Conservation (phyloP, 2,329 filamentous ascomycete genomes). For the Myrmaecium sp. region DNA sequence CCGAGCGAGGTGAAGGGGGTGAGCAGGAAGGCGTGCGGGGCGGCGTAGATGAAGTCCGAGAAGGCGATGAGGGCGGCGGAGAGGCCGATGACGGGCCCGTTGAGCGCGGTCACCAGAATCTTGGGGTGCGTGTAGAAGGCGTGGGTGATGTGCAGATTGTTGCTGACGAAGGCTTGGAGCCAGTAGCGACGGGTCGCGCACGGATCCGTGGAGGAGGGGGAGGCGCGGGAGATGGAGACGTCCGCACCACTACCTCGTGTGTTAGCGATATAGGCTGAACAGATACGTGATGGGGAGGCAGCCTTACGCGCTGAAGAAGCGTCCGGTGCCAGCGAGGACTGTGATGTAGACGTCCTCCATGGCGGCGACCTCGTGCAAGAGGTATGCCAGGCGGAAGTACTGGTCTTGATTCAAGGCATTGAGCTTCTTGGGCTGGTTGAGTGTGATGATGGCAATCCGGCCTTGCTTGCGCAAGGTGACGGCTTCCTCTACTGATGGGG, state of each 20-base stretch:
- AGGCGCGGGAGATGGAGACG: constrained; percentile 39
- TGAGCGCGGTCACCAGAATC: constrained; percentile 78
- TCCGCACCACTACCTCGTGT: constrained; percentile 51
- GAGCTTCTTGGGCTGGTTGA: constrained; percentile 74
- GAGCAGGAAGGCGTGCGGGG: constrained; percentile 66
- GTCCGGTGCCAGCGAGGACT: constrained; percentile 64
- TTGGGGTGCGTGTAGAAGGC: constrained; percentile 90
- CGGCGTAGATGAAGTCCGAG: constrained; percentile 83
- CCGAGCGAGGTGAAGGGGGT: constrained; percentile 85
- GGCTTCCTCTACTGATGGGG: constrained; percentile 26
- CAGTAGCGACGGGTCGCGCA: constrained; percentile 35
- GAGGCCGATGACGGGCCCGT: constrained; percentile 80
- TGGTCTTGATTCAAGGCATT: constrained; percentile 57
- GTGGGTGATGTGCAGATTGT: constrained; percentile 79
- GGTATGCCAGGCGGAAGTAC: constrained; percentile 62
- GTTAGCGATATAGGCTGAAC: neutral
- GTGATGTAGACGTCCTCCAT: constrained; percentile 74
- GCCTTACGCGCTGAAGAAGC: constrained; percentile 70
- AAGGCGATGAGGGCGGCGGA: constrained; percentile 68
- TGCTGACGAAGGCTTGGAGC: constrained; percentile 57
- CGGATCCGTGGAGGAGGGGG: constrained; percentile 15
- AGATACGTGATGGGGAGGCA: neutral
- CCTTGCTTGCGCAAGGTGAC: constrained; percentile 47
- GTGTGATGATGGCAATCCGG: constrained; percentile 66
- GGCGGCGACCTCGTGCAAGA: constrained; percentile 59